Base-by-base conservation (phyloP, 306 rosid genomes). In the Prunus kanzakura region DNA sequence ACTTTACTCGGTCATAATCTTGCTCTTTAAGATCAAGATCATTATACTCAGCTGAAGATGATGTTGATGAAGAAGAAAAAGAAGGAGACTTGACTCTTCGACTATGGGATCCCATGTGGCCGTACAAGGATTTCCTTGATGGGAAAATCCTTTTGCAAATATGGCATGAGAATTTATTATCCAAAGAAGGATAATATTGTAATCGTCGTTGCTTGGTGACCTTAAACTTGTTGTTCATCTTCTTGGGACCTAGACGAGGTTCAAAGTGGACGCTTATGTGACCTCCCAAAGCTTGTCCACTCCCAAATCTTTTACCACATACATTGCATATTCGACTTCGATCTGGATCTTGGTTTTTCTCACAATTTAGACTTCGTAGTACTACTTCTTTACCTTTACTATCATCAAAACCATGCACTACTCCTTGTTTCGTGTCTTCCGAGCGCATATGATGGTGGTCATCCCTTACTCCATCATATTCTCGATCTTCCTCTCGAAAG, bases 211-310 rank as follows among this genome's bases (percentile, higher is more conserved):
- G 56, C 38, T 46, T 60, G 18, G 16, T 15, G 52, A 47, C 30
- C 55, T 67, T 67, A 6, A 67, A 67, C 32, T 67, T 67, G 38
- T 45, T 45, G 38, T 20, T 35, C 43, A 35, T 67, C 20, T 67
- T 46, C 2, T 67, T 22, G 0, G 56, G 56, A 46, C 64, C 35
- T 25, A 45, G 57, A 46, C 9, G 56, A 3, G 30, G 57, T 45
- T 46, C 27, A 25, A 23, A 60, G 58, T 69, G 60, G 55, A 69
- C 50, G 1, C 73, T 67, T 67, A n/a, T 67, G 55, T 67, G 71
- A 67, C 71, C 71, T 45, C 71, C 55, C 52, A 67, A 67, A 67
- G 54, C 71, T 19, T 69, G 54, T 49, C 73, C 60, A 49, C 41
- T 69, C 32, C 45, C 22, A 25, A 47, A 69, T 47, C 60, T 25